Evolutionary conservation across 1,284 basidiomycete species (phyloP), one percentile per base, ranked within the genome.

Genomic region (Trametes hirsuta): DNA sequence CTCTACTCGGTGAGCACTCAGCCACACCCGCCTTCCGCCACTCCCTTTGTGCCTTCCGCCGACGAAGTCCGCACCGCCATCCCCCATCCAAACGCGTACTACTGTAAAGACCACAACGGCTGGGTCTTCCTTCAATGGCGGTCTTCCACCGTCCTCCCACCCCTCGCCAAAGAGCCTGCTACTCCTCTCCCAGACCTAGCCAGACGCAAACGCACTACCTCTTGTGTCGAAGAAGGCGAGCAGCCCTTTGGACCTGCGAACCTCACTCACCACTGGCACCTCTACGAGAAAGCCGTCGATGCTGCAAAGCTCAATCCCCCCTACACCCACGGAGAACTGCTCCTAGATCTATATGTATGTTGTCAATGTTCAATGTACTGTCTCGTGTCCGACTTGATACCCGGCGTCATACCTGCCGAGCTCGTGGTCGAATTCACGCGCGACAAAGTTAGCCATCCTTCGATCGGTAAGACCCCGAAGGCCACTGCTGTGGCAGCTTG

Each of bases 11-110:
- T 92, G 30, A 81, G 76, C 55, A 78, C 76, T 4, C 61, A 68
- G 3, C 77, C 79, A 2, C 51, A 61, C 68, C n/a, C 69, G 63
- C 52, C 64, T 58, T 74, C 63, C 63, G 73, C 41, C 55, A 72
- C 49, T 55, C 70, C 48, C 47, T 69, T 40, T 64, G 73, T 55
- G 6, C 84, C 86, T 0, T 76, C 79, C 8, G 73, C 79, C 47
- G 83, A 86, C 35, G 89, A 92, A 66, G 76, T 89, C 3, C 82
- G 80, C 6, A 83, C 80, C 14, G 82, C 90, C 21, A 79, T 90
- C 39, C 91, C 91, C 10, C 90, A 93, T 69, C 87, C 91, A 2
- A 83, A 90, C 65, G 89, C 89, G 14, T 90, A 90, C 69, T 93
- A 89, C 69, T 93, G 91, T 70, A 83, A 85, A 22, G 85, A 84